These are phyloP conservation scores for Lactarius akahatsu DNA, from an alignment of 768 basidiomycete species.

Conservation along the genomic window DNA sequence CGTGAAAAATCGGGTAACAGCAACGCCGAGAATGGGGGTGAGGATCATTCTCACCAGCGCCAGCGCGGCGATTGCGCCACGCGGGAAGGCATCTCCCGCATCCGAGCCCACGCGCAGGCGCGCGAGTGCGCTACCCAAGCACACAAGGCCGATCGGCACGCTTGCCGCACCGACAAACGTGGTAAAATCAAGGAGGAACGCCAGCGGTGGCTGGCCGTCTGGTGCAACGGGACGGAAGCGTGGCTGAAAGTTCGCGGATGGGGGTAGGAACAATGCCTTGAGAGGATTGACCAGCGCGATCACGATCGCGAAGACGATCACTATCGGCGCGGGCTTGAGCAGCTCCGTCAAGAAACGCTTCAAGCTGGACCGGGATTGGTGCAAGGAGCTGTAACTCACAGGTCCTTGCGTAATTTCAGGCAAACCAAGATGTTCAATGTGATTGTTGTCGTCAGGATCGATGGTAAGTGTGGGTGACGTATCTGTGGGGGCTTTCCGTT, in stretches of 20 bases:
- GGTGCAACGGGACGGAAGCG: conserved; percentile 42
- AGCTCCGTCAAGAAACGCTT: conserved; percentile 30
- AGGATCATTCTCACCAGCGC: conserved; percentile 56
- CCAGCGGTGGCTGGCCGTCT: conserved; percentile 66
- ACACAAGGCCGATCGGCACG: conserved; percentile 62
- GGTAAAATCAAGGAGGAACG: conserved; percentile 56
- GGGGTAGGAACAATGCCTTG: conserved; percentile 58
- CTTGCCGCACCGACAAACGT: conserved; percentile 61
- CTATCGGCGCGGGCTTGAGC: conserved; percentile 49
- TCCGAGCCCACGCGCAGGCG: conserved; percentile 50
- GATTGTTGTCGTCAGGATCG: conserved; percentile 1
- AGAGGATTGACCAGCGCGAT: conserved; percentile 56
- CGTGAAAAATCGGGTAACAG: conserved; percentile 52
- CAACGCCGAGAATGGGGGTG: conserved; percentile 59
- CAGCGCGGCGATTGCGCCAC: conserved; percentile 53
- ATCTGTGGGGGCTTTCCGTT: neutral
- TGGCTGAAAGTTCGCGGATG: conserved; percentile 46
- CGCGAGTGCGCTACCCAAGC: conserved; percentile 62
- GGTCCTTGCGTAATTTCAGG: neutral
- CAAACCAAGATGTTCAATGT: neutral
- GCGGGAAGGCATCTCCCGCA: conserved; percentile 43
- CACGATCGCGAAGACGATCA: conserved; percentile 54
- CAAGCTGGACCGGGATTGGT: neutral
- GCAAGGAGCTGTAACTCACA: neutral
- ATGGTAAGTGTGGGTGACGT: conserved; percentile 15